These are phyloP conservation scores for Saturnispora quitensis DNA, from an alignment of 805 yeast genomes.

Conservation along the genomic window DNA sequence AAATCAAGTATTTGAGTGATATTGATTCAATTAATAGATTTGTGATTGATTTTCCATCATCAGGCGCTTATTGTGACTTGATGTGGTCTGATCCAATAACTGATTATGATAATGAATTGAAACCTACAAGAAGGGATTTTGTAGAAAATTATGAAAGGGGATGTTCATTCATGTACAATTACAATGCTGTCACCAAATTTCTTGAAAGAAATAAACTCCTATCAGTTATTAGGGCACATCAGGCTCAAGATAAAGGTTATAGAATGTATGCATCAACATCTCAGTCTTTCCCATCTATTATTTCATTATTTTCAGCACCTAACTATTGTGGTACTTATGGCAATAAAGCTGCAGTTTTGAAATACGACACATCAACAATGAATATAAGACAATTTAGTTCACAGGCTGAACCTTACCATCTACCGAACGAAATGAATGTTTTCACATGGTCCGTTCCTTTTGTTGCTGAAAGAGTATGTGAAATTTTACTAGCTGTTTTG, in stretches of 20 bases:
- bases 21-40: slow-evolving; percentile 65
- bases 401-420: slow-evolving; percentile 93
- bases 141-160: slow-evolving; percentile 70
- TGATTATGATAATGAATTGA: slow-evolving; percentile 52
- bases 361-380: slow-evolving; percentile 87
- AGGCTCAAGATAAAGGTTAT: slow-evolving; percentile 96
- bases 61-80: slow-evolving; percentile 89
- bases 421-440: slow-evolving; percentile 95
- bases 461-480: slow-evolving; percentile 93
- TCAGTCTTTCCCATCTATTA: slow-evolving; percentile 80
- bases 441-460: slow-evolving; percentile 96
- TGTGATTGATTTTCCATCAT: slow-evolving; percentile 78
- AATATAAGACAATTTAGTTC: slow-evolving; percentile 90
- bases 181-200: slow-evolving; percentile 71
- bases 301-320: slow-evolving; percentile 93
- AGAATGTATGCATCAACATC: slow-evolving; percentile 85
- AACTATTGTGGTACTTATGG: slow-evolving; percentile 87
- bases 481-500: slow-evolving; percentile 80
- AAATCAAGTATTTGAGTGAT: slow-evolving; percentile 61
- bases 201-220: slow-evolving; percentile 68
- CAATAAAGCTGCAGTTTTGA: slow-evolving; percentile 90
- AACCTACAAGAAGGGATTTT: slow-evolving; percentile 31
- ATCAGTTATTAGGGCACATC: slow-evolving; percentile 91
- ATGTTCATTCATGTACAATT: slow-evolving; percentile 85
- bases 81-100: slow-evolving; percentile 97